phyloP scores from a whole-genome alignment of 306 rosid genomes.

The Begonia fuchsioides region DNA sequence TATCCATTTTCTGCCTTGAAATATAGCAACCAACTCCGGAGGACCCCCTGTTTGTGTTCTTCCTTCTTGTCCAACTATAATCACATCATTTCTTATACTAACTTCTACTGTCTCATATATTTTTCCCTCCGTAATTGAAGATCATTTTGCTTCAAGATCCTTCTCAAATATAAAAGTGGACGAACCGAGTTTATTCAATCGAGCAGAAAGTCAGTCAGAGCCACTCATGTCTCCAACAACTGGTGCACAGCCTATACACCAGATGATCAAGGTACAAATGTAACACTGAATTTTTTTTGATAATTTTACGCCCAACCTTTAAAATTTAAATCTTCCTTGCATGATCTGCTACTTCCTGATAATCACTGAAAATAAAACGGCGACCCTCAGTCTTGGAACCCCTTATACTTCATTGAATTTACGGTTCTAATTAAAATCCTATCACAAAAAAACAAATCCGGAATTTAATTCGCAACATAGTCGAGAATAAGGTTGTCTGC shows the following conservation, averaged over 20 bases:
- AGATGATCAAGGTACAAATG: conserved; percentile 47
- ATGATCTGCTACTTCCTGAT: conserved; percentile 70
- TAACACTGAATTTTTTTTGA: too few relatives aligned
- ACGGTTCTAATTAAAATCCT: conserved; percentile 37
- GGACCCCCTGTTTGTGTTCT: not conserved
- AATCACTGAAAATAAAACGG: conserved; percentile 61
- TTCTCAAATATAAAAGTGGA: conserved; percentile 43
- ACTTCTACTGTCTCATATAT: conserved; percentile 66
- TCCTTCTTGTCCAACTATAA: not conserved
- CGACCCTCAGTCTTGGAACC: conserved; percentile 46
- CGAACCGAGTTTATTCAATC: conserved; percentile 47
- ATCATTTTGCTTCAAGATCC: conserved; percentile 48
- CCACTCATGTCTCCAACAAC: conserved; percentile 71
- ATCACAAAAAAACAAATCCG: conserved; percentile 2
- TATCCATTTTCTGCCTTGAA: conserved; percentile 49
- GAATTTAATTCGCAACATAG: not conserved
- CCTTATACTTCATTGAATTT: conserved; percentile 43
- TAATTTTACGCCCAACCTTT: not conserved
- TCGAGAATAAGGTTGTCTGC: too few relatives aligned
- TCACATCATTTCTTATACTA: conserved; percentile 7
- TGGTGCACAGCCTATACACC: conserved; percentile 42
- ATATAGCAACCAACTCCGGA: conserved; percentile 38
- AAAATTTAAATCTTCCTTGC: conserved; percentile 20
- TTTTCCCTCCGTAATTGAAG: conserved; percentile 51
- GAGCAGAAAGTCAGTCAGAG: conserved; percentile 51